Base-by-base conservation (phyloP, 116 monocot species). In the Phalaenopsis hybrid region DNA sequence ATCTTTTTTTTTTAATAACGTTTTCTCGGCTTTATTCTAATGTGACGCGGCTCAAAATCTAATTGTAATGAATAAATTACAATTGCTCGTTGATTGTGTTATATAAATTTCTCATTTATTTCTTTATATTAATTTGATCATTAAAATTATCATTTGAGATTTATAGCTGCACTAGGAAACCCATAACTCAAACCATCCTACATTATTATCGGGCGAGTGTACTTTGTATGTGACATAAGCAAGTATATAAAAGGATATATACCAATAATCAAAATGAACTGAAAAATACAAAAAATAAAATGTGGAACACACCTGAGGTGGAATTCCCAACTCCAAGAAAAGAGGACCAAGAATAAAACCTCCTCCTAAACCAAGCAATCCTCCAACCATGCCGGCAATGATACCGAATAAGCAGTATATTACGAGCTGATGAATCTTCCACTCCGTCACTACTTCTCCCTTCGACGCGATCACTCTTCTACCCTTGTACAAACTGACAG, bases 291-390 rank as follows among this genome's bases (percentile, higher is more conserved):
- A 17, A 72, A 72, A 72, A 11, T 11, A 6, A 72, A 34, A 72
- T 5, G 44, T 37, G 18, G 1, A 77, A 31, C 72, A 45, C 20
- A 92, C 92, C 88, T 92, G 92, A 65, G 92, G 89, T 70, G 92
- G 92, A 57, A 89, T 85, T 25, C 89, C 92, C 43, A 92, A 83
- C 74, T 91, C 91, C 77, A 92, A 81, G 79, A 89, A 92, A 28
- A 92, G 85, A 57, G 91, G 89, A 15, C 91, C 87, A 76, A 92
- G 79, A 50, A 92, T 85, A 85, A 92, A 92, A 6, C 91, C 91
- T 82, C 91, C 91, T 37, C 91, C 91, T 10, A 92, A 80, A 80
- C 89, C 91, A 75, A 92, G 89, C 15, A 92, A 82, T 5, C 91
- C 89, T 61, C 89, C 91, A 28, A 92, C 87, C 10, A 89, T 79